phyloP scores from a whole-genome alignment of 2,329 filamentous ascomycete species.

The Hawksworthiomyces lignivorus region DNA sequence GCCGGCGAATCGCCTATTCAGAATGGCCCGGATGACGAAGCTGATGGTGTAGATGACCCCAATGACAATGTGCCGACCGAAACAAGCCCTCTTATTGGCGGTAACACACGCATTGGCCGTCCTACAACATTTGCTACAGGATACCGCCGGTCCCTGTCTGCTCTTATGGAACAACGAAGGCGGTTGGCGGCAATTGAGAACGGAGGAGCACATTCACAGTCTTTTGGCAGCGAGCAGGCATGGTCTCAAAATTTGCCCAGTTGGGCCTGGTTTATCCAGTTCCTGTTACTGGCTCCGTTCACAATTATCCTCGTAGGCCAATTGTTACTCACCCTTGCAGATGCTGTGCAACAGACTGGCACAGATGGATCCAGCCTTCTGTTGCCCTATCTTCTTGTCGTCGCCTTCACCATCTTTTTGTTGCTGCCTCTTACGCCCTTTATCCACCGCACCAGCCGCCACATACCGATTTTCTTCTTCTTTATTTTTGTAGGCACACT shows the following conservation, averaged over 20 bases:
- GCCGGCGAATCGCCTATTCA: conserved; percentile 18
- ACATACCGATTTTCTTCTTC: conserved; percentile 71
- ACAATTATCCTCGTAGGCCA: conserved; percentile 71
- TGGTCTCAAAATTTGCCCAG: conserved; percentile 76
- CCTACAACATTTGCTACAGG: conserved; percentile 48
- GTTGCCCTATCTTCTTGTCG: conserved; percentile 63
- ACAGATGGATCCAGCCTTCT: conserved; percentile 72
- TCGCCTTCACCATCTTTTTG: conserved; percentile 60
- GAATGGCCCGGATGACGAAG: conserved; percentile 18
- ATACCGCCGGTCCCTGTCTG: conserved; percentile 43
- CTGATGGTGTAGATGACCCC: conserved; percentile 27
- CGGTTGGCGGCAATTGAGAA: conserved; percentile 15
- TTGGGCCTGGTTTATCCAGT: conserved; percentile 84
- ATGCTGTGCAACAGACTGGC: conserved; percentile 70
- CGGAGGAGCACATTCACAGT: conserved; percentile 26
- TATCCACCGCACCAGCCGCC: conserved; percentile 76
- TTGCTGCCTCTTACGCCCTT: conserved; percentile 75
- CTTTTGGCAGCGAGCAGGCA: conserved; percentile 66
- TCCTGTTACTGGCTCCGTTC: conserved; percentile 72
- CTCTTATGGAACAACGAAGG: conserved; percentile 17
- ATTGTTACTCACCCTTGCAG: conserved; percentile 63
- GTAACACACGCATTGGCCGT: conserved; percentile 14
- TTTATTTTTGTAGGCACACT: conserved; percentile 66
- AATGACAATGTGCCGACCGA: conserved; percentile 39
- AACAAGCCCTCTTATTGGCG: conserved; percentile 41